These are phyloP conservation scores for Pterulicium gracile DNA, from an alignment of 1,284 basidiomycete genomes.

Conservation along the genomic window DNA sequence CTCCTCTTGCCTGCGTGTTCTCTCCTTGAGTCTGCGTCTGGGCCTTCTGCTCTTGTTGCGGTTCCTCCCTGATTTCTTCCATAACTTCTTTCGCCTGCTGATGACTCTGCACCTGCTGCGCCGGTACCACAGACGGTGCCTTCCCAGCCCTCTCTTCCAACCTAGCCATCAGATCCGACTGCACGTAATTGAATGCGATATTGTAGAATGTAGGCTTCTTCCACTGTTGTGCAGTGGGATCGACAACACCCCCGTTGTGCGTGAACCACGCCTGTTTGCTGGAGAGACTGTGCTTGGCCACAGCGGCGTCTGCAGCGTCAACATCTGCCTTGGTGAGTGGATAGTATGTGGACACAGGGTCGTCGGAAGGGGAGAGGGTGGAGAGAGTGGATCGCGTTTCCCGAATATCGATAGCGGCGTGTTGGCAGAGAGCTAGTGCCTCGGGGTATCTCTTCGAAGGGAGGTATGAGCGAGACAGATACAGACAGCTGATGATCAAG, in stretches of 20 bases:
- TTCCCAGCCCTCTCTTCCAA: conserved; percentile 65
- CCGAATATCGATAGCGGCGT: conserved; percentile 58
- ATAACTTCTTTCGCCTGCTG: neutral
- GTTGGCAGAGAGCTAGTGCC: conserved; percentile 56
- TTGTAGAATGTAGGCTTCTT: conserved; percentile 89
- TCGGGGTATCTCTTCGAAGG: conserved; percentile 63
- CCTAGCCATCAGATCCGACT: conserved; percentile 65
- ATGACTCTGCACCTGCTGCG: neutral
- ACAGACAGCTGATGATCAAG: conserved; percentile 40
- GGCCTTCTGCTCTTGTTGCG: neutral
- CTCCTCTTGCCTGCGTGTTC: conserved; percentile 15
- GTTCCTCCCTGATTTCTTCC: neutral
- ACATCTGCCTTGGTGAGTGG: conserved; percentile 35
- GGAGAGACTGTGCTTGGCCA: conserved; percentile 37
- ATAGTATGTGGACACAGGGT: conserved; percentile 38
- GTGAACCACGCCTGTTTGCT: conserved; percentile 77
- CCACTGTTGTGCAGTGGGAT: conserved; percentile 33
- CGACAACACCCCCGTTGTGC: conserved; percentile 52
- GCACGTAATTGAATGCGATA: conserved; percentile 88
- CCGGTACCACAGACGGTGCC: conserved; percentile 11
- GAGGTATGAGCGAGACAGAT: conserved; percentile 61
- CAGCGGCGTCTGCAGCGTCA: conserved; percentile 36
- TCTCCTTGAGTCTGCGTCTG: neutral
- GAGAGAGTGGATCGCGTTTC: conserved; percentile 46
- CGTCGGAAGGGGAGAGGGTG: conserved; percentile 30